Conservation (phyloP, 306 rosid genomes). For the Elaeagnus macrophylla region DNA sequence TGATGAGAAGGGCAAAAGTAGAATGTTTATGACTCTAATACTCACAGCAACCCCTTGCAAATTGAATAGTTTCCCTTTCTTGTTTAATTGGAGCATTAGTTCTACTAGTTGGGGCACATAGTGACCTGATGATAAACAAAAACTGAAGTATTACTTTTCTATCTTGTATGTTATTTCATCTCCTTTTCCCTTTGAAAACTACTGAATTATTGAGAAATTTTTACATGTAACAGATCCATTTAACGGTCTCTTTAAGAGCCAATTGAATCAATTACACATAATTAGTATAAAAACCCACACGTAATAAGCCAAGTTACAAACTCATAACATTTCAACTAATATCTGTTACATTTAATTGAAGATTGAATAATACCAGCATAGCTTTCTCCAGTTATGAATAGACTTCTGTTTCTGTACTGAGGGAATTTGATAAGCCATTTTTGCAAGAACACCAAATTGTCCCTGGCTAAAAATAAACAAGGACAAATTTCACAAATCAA, state of each 20-base stretch:
- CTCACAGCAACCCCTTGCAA: constrained; percentile 54
- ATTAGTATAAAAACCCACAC: no score
- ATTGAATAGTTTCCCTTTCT: constrained; percentile 31
- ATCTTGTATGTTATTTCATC: not conserved
- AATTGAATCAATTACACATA: no score
- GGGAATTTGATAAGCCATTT: constrained; percentile 46
- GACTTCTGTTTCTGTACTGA: constrained; percentile 34
- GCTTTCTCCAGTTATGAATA: constrained; percentile 47
- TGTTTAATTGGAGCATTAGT: constrained; percentile 35
- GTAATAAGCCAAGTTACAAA: no score
- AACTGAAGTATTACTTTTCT: not conserved
- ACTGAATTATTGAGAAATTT: not conserved
- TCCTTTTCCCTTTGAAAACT: no score
- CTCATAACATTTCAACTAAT: not conserved
- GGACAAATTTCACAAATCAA: constrained; percentile 21
- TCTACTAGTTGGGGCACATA: constrained; percentile 56
- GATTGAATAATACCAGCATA: constrained; percentile 30
- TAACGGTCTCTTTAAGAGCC: no score
- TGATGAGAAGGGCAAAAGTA: not conserved
- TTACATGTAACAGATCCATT: no score
- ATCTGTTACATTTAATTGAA: not conserved
- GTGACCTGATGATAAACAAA: constrained; percentile 23
- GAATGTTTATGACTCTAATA: not conserved
- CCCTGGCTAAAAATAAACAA: constrained; percentile 33
- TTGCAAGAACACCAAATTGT: constrained; percentile 44